Conservation (phyloP, 331 rosid species). For the Pyrus hybrid region DNA sequence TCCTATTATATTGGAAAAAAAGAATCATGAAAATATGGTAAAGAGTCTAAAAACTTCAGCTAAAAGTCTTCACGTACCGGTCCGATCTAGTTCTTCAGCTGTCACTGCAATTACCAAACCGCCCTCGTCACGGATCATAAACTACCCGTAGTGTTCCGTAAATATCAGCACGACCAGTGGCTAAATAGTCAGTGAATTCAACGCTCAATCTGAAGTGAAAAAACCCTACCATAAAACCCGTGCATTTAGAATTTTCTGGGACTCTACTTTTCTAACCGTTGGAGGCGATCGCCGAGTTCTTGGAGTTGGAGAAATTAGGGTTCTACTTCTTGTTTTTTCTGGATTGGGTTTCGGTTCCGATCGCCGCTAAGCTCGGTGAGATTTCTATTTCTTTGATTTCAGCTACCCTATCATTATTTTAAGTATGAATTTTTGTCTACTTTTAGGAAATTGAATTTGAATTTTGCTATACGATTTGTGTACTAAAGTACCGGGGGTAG, state of each 20-base stretch:
- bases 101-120: neutral
- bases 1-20: neutral
- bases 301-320: neutral
- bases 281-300: slow-evolving; percentile 7
- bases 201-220: neutral
- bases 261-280: neutral
- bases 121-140: neutral
- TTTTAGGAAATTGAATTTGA: neutral
- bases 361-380: slow-evolving; percentile 13
- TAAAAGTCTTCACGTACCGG: neutral
- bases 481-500: neutral
- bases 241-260: slow-evolving; percentile 1
- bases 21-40: neutral
- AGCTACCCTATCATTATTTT: neutral
- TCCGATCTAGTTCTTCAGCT: neutral
- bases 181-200: neutral
- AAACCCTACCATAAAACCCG: neutral
- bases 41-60: no score
- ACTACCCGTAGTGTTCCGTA: neutral
- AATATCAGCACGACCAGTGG: neutral
- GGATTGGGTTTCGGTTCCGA: slow-evolving; percentile 27
- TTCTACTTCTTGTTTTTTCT: neutral
- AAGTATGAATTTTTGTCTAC: neutral
- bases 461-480: neutral
- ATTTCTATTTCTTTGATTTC: neutral